Evolutionary conservation across 225 moss, liverwort and hornwort species (phyloP), one percentile per base, ranked within the genome.

Genomic region (Climacium dendroides): DNA sequence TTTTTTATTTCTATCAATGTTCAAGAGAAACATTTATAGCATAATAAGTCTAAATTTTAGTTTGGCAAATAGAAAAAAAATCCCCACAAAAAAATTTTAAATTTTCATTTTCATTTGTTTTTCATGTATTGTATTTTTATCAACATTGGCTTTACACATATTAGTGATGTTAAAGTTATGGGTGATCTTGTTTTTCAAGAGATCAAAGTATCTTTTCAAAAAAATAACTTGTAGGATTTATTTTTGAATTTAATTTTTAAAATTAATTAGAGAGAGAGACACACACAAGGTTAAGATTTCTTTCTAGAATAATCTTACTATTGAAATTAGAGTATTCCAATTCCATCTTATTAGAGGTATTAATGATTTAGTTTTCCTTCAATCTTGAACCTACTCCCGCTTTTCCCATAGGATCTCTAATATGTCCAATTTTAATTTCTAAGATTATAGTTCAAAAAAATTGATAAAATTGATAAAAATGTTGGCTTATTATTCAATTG

Each of bases 321-420:
- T 22, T 22, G 12, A 4, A 1, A 66, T 66, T 66, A 22, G 17
- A 22, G 12, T 22, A 3, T 37, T 66, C 37, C 20, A 20, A 66
- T 37, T 66, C 66, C 66, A 66, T 66, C 66, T 66, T 12, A 37
- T 66, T 12, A 37, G 7, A 66, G 20, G 6, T n/a, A 66, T n/a
- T 19, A n/a, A 66, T 0, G 1, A 0, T n/a, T 66, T n/a, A 20
- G 6, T 66, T 66, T 20, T 3, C 17, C 4, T n/a, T 66, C 1
- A 22, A 11, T 66, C 7, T n/a, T n/a, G 4, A n/a, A 20, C 10
- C n/a, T 66, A 66, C 11, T 35, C n/a, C n/a, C n/a, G n/a, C n/a
- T n/a, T n/a, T n/a, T n/a, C n/a, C n/a, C n/a, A n/a, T n/a, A n/a
- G n/a, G n/a, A n/a, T n/a, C n/a, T n/a, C n/a, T n/a, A n/a, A n/a